Percentiles rank a stretch among this genome's conserved stretches.
Conservation (phyloP, 345 rosid genomes). For the Adansonia digitata region DNA sequence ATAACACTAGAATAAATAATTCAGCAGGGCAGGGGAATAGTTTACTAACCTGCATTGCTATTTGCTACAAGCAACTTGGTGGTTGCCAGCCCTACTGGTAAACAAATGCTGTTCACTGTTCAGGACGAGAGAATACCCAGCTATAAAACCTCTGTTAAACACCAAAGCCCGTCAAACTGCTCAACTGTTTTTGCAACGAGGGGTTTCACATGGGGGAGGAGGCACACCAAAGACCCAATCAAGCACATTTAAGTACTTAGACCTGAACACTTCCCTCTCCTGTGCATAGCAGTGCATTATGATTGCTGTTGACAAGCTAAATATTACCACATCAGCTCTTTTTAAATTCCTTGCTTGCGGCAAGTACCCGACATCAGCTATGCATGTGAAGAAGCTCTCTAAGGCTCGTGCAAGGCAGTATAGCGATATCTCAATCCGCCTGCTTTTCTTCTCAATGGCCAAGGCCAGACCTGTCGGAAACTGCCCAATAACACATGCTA, state of each 20-base stretch:
- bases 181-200: constrained; percentile 30
- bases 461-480: constrained; percentile 84
- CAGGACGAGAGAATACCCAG: neutral
- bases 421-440: constrained; percentile 85
- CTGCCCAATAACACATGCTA: constrained; percentile 30
- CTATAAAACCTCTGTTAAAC: neutral
- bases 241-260: constrained; percentile 85
- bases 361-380: constrained; percentile 62
- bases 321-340: constrained; percentile 77
- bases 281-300: constrained; percentile 92
- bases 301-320: constrained; percentile 81
- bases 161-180: neutral
- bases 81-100: neutral
- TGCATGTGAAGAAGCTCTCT: constrained; percentile 85
- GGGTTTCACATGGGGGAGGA: constrained; percentile 53
- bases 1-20: constrained; percentile 49
- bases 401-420: constrained; percentile 90
- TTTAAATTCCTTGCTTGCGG: constrained; percentile 47
- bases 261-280: constrained; percentile 86
- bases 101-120: neutral
- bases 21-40: neutral
- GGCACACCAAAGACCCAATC: constrained; percentile 98
- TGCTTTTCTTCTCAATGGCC: constrained; percentile 90
- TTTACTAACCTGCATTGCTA: neutral
- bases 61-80: neutral